Base-by-base conservation (phyloP, 78 protist genomes). In the Protostelium mycophagum region DNA sequence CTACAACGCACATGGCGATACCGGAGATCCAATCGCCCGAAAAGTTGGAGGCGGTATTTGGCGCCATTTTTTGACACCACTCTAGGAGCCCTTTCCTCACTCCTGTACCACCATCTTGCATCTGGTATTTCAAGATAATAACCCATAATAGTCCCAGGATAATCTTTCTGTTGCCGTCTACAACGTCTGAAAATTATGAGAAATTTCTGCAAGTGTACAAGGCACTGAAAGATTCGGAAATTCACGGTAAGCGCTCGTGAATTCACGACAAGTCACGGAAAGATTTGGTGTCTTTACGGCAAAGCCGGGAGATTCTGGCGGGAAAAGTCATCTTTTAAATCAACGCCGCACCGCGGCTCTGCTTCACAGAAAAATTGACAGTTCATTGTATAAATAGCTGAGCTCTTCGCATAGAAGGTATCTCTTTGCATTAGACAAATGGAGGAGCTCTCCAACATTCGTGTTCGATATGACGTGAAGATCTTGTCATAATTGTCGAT, bases 61-160 rank as follows among this genome's bases (percentile, higher is more conserved):
- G 93, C 0, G 38, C 38, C 83, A 94, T 91, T 85, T 5, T 51
- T 5, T 5, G 16, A 16, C 73, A 51, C 73, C 73, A 51, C 73
- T 51, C 73, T 51, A 51, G 5, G 73, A 51, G 73, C 91, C 91
- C 92, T 91, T 94, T 86, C 91, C 94, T n/a, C 90, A 89, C 73
- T 28, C 88, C 96, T 51, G 5, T 51, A 39, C 87, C 93, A 1
- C 93, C 63, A 90, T 91, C 88, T 84, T 93, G 94, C 88, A 95
- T 95, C 87, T 95, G 96, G 91, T 93, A 95, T 83, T 94, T 83
- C 34, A 93, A 73, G 89, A 95, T 95, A 86, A 95, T 84, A 1
- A 95, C 93, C 97, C 97, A 95, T 35, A 93, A 91, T 35, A 95
- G 90, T 86, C 97, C 97, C 63, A 93, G 93, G 86, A 95, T 91